Percentiles rank a stretch among this genome's conserved stretches.
phyloP scores from a whole-genome alignment of 805 yeast species.

The Vanderwaltozyma polyspora region DNA sequence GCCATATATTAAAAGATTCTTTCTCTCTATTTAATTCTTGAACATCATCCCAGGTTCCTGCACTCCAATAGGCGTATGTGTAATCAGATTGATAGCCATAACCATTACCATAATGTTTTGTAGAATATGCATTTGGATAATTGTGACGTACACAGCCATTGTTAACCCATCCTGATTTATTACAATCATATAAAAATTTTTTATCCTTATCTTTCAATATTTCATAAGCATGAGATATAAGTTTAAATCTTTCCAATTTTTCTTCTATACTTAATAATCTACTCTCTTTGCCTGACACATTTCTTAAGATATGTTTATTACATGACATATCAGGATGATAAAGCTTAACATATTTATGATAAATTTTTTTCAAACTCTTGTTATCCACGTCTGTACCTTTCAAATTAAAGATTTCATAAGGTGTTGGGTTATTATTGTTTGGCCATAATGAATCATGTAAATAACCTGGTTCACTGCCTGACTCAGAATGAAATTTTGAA shows the following conservation, averaged over 20 bases:
- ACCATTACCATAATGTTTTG: slow-evolving; percentile 1
- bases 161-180: slow-evolving; percentile 36
- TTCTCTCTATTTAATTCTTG: slow-evolving; percentile 24
- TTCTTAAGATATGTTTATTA: slow-evolving; percentile 5
- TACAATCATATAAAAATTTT: slow-evolving; percentile 36
- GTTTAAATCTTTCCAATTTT: slow-evolving; percentile 38
- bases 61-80: slow-evolving; percentile 40
- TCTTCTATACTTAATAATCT: slow-evolving; percentile 11
- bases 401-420: slow-evolving; percentile 58
- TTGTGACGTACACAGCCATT: slow-evolving; percentile 18
- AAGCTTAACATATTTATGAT: slow-evolving; percentile 52
- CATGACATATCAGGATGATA: slow-evolving; percentile 68
- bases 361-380: slow-evolving; percentile 35
- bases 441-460: slow-evolving; percentile 42
- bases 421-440: slow-evolving; percentile 41
- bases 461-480: not conserved
- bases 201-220: slow-evolving; percentile 36
- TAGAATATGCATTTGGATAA: slow-evolving; percentile 2
- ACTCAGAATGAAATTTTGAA: not conserved
- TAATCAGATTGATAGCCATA: slow-evolving; percentile 25
- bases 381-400: slow-evolving; percentile 25
- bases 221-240: slow-evolving; percentile 48
- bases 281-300: slow-evolving; percentile 4
- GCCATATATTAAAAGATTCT: slow-evolving; percentile 33
- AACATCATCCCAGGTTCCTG: slow-evolving; percentile 57